phyloP scores from a whole-genome alignment of 1,139 yeast genomes.

The Cylindricascospora bacillispora region DNA sequence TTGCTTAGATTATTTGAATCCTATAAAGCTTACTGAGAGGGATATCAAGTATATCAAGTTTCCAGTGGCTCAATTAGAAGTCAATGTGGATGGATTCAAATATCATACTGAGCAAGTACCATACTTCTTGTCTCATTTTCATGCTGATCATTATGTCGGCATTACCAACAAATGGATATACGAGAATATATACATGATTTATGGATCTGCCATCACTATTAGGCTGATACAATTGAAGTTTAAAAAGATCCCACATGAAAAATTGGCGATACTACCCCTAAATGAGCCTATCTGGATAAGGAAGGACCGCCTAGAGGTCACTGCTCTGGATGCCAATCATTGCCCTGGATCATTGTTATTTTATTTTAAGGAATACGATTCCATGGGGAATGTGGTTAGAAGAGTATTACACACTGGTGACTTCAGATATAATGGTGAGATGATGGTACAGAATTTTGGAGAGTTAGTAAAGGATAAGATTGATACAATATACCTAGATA shows the following conservation, averaged over 20 bases:
- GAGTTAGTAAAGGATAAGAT: conserved; percentile 23
- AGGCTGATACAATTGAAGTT: conserved; percentile 41
- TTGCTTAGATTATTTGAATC: too few relatives aligned
- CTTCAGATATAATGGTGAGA: conserved; percentile 54
- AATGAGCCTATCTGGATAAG: conserved; percentile 28
- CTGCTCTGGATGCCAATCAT: conserved; percentile 75
- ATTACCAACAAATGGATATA: conserved; percentile 56
- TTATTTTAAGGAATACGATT: conserved; percentile 41
- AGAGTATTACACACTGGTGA: conserved; percentile 78
- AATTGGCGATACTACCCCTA: conserved; percentile 37
- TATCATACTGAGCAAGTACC: conserved; percentile 32
- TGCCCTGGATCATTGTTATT: conserved; percentile 92
- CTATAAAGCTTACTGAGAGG: too few relatives aligned
- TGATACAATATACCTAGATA: conserved; percentile 65
- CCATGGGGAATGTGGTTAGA: conserved; percentile 2
- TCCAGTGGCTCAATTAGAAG: too few relatives aligned
- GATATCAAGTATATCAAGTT: too few relatives aligned
- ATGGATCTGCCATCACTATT: conserved; percentile 61
- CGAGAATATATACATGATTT: conserved; percentile 42
- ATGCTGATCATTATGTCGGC: conserved; percentile 89
- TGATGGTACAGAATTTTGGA: conserved; percentile 17
- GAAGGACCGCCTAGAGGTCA: conserved; percentile 44
- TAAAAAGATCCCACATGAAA: conserved; percentile 34
- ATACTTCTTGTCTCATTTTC: conserved; percentile 72
- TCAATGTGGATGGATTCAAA: conserved; percentile 62